Evolutionary conservation across 2,329 filamentous ascomycete species (phyloP).

Genomic region (Aspergillus tanneri): DNA sequence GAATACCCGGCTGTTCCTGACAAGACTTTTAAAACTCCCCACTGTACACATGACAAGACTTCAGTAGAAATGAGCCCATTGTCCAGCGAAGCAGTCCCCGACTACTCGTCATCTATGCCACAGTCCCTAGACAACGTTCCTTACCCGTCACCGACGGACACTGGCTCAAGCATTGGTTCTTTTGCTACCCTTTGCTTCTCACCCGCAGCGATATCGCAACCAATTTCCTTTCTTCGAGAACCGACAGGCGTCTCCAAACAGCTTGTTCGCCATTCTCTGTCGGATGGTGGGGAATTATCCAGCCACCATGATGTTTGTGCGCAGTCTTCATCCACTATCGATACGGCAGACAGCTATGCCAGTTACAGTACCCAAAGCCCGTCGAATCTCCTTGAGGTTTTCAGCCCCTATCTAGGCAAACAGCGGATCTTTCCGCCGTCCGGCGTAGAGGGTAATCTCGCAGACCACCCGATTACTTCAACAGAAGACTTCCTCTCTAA

Average conservation of each 20-base stretch:
- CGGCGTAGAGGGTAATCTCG: background rate
- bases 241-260: conserved; percentile 39
- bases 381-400: conserved; percentile 6
- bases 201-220: conserved; percentile 32
- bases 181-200: conserved; percentile 33
- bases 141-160: conserved; percentile 25
- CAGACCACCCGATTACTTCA: background rate
- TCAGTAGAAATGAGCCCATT: conserved; percentile 24
- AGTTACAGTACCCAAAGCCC: conserved; percentile 9
- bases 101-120: conserved; percentile 20
- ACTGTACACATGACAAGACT: conserved; percentile 18
- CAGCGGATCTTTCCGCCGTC: conserved; percentile 8
- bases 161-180: conserved; percentile 26
- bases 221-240: conserved; percentile 38
- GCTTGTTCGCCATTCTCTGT: conserved; percentile 22
- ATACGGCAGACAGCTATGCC: conserved; percentile 3
- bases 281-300: background rate
- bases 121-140: conserved; percentile 17
- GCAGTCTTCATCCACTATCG: conserved; percentile 1
- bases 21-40: conserved; percentile 18
- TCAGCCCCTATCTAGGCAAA: conserved; percentile 13
- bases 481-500: conserved; percentile 15
- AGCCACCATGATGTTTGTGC: conserved; percentile 1
- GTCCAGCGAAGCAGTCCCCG: conserved; percentile 18
- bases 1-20: conserved; percentile 21